Evolutionary conservation across 768 basidiomycete species (phyloP).

Genomic region (Terana coerulea): DNA sequence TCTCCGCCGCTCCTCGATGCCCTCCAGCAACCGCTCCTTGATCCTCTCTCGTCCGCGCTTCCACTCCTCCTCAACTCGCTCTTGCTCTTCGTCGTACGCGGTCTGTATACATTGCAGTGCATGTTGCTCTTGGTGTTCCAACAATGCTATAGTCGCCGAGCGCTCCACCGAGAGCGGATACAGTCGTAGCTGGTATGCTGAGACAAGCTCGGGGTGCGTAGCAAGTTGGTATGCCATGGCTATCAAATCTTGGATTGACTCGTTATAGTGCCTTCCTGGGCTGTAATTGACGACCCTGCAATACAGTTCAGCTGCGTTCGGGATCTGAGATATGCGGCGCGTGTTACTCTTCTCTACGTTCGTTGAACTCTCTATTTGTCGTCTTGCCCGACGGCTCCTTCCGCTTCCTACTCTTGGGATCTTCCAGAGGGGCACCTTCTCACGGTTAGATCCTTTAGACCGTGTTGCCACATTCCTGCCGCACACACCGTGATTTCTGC

Average conservation of each 20-base stretch:
- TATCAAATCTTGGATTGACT: conserved; percentile 56
- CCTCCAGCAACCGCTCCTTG: conserved; percentile 73
- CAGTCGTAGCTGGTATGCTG: conserved; percentile 66
- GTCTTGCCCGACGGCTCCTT: conserved; percentile 68
- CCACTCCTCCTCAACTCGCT: conserved; percentile 82
- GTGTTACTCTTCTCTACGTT: conserved; percentile 72
- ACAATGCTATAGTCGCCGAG: conserved; percentile 65
- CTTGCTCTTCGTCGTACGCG: conserved; percentile 75
- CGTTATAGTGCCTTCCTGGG: conserved; percentile 9
- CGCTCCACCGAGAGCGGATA: conserved; percentile 75
- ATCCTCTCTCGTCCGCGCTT: conserved; percentile 69
- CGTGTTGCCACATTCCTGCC: too few species aligned
- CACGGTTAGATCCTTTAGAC: neutral
- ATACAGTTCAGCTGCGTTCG: neutral
- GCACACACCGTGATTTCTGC: conserved; percentile 36
- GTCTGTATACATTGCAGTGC: conserved; percentile 62
- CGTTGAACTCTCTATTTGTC: conserved; percentile 69
- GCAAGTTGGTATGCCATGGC: conserved; percentile 57
- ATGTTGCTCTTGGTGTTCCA: conserved; percentile 64
- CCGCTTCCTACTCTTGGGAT: conserved; percentile 56
- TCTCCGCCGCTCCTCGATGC: conserved; percentile 77
- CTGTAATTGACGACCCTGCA: conserved; percentile 3
- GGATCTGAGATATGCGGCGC: conserved; percentile 1
- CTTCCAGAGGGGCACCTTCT: conserved; percentile 30
- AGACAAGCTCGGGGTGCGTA: conserved; percentile 60